Evolutionary conservation across 2,329 filamentous ascomycete species (phyloP).

Genomic region (Trichoderma afroharzianum): DNA sequence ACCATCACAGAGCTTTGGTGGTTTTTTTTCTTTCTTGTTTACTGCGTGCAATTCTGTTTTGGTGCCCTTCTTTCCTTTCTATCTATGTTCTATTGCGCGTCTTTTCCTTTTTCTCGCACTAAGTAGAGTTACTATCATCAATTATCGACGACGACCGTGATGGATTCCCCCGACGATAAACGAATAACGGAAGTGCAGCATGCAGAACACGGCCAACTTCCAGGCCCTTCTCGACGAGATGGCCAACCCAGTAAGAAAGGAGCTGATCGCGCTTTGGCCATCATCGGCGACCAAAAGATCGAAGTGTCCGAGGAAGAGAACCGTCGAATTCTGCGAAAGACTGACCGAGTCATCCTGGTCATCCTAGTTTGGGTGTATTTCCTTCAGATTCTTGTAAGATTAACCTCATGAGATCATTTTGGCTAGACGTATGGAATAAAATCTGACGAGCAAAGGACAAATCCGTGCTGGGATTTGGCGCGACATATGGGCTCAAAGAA

Average conservation of each 20-base stretch:
- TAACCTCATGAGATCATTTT: not conserved
- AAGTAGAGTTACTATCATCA: not conserved
- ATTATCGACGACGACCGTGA: not conserved
- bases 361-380: constrained; percentile 59
- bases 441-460: constrained; percentile 41
- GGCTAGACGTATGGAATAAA: rapidly evolving
- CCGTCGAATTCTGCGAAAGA: constrained; percentile 54
- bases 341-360: constrained; percentile 54
- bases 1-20: not conserved
- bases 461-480: constrained; percentile 53
- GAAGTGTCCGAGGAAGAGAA: constrained; percentile 23
- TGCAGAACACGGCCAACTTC: not conserved
- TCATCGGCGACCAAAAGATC: constrained; percentile 2
- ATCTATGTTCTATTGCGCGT: not conserved
- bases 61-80: not conserved
- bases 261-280: constrained; percentile 3
- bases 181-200: not conserved
- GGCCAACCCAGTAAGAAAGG: not conserved
- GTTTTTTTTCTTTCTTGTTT: not conserved
- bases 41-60: not conserved
- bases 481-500: constrained; percentile 50
- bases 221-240: not conserved
- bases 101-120: not conserved
- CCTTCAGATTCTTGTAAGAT: constrained; percentile 44
- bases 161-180: constrained; percentile 1